These are phyloP conservation scores for Kazachstania bromeliacearum DNA, from an alignment of 805 yeast genomes.

Conservation along the genomic window DNA sequence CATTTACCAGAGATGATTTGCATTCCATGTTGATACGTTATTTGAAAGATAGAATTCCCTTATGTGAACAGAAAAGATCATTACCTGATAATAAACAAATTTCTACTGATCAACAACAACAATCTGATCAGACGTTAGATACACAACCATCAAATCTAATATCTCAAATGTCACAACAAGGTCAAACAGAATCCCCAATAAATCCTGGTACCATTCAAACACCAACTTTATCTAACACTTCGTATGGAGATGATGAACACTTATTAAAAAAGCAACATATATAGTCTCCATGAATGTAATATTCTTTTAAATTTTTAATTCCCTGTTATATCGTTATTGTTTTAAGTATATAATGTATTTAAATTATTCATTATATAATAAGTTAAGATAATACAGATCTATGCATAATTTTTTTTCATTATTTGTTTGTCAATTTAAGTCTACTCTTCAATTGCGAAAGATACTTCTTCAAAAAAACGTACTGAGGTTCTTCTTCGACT, in stretches of 20 bases:
- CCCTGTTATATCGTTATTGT: not conserved
- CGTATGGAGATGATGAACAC: too few relatives aligned
- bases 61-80: slow-evolving; percentile 19
- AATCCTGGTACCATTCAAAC: too few relatives aligned
- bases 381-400: not conserved
- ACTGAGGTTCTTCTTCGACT: slow-evolving; percentile 52
- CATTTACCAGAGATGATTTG: slow-evolving; percentile 82
- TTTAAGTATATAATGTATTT: not conserved
- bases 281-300: too few relatives aligned
- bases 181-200: too few relatives aligned
- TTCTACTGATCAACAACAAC: too few relatives aligned
- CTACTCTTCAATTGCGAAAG: slow-evolving; percentile 36
- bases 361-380: not conserved
- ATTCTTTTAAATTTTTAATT: too few relatives aligned
- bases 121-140: slow-evolving; percentile 2
- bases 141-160: slow-evolving; percentile 3
- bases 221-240: too few relatives aligned
- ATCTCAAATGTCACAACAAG: not conserved
- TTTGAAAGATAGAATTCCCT: slow-evolving; percentile 40
- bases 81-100: slow-evolving; percentile 3
- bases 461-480: slow-evolving; percentile 53
- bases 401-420: not conserved
- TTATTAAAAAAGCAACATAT: too few relatives aligned
- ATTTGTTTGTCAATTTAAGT: not conserved
- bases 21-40: slow-evolving; percentile 71